Conservation (phyloP, 441 rosid species). For the Flueggea neowawraea region DNA sequence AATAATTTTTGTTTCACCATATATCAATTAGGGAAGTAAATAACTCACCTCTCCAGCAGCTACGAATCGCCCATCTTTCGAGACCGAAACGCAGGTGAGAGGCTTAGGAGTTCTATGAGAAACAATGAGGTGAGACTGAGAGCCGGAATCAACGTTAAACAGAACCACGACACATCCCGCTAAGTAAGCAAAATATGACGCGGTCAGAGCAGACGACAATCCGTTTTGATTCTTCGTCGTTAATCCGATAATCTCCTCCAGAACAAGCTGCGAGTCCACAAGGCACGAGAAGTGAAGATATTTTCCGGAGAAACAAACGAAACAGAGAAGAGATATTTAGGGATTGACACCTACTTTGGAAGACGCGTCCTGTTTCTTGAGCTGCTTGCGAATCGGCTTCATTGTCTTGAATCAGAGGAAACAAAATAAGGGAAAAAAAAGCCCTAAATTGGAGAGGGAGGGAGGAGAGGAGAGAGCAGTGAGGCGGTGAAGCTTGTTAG, state of each 20-base stretch:
- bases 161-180: conserved; percentile 85
- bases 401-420: background rate
- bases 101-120: conserved; percentile 72
- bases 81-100: conserved; percentile 61
- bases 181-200: conserved; percentile 49
- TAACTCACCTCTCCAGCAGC: conserved; percentile 80
- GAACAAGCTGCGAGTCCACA: conserved; percentile 35
- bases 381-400: background rate
- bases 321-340: background rate
- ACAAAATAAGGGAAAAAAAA: background rate
- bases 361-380: background rate
- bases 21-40: background rate
- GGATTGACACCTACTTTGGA: background rate
- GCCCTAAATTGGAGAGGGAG: conserved; percentile 5
- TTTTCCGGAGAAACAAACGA: background rate
- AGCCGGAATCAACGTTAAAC: conserved; percentile 44
- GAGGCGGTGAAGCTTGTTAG: background rate
- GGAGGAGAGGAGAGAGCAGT: too few relatives aligned
- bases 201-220: conserved; percentile 45
- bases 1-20: too few relatives aligned
- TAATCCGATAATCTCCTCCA: conserved; percentile 70
- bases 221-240: conserved; percentile 67
- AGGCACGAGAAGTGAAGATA: background rate
- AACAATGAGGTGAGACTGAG: conserved; percentile 65
- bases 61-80: conserved; percentile 59